phyloP scores from a whole-genome alignment of 495 filamentous ascomycete species.

The Rostrohypoxylon terebratum region DNA sequence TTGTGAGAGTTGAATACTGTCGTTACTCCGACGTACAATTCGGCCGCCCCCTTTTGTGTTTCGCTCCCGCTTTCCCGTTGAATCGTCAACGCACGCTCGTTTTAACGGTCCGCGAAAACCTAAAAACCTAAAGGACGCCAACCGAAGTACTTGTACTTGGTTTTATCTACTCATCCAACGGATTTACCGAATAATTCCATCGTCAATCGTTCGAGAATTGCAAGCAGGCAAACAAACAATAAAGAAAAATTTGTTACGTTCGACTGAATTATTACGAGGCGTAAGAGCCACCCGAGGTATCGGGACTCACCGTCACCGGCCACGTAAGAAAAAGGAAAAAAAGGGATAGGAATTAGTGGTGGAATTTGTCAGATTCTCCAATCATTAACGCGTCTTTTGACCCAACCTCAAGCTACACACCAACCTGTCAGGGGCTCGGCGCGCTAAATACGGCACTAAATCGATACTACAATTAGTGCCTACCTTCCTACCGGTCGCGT shows the following conservation, averaged over 20 bases:
- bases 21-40: slow-evolving; percentile 46
- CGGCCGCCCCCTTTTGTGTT: slow-evolving; percentile 39
- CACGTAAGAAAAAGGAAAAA: slow-evolving; percentile 3
- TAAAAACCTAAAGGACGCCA: slow-evolving; percentile 24
- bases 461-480: slow-evolving; percentile 29
- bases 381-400: slow-evolving; percentile 38
- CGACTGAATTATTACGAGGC: slow-evolving; percentile 11
- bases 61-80: slow-evolving; percentile 41
- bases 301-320: slow-evolving; percentile 23
- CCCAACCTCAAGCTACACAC: slow-evolving; percentile 23
- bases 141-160: slow-evolving; percentile 14
- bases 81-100: slow-evolving; percentile 40
- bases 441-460: slow-evolving; percentile 37
- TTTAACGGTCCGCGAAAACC: slow-evolving; percentile 39
- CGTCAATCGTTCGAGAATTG: slow-evolving; percentile 36
- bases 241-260: neutral
- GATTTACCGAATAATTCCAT: slow-evolving; percentile 16
- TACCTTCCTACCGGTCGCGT: slow-evolving; percentile 25
- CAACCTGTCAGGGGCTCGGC: slow-evolving; percentile 36
- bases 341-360: slow-evolving; percentile 17
- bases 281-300: slow-evolving; percentile 4
- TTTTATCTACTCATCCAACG: slow-evolving; percentile 17
- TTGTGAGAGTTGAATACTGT: slow-evolving; percentile 41
- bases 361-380: slow-evolving; percentile 41
- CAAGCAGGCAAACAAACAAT: too few relatives aligned